These are phyloP conservation scores for Teratosphaeria epicoccoides DNA, from an alignment of 2,329 filamentous ascomycete genomes.

Conservation along the genomic window DNA sequence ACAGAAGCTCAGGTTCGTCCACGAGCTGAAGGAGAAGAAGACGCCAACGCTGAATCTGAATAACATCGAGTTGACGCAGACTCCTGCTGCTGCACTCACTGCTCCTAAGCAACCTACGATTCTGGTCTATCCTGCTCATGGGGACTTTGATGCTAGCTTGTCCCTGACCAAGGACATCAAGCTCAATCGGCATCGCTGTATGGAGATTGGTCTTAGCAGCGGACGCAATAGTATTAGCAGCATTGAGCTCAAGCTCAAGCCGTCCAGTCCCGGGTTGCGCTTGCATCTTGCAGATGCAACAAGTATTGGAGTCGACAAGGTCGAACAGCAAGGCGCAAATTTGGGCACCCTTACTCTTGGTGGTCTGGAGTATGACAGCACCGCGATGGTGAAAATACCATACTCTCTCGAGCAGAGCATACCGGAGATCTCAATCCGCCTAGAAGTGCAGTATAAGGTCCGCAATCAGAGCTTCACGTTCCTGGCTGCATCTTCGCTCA, in stretches of 20 bases:
- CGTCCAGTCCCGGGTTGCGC: slow-evolving; percentile 50
- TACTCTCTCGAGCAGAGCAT: slow-evolving; percentile 76
- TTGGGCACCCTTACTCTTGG: slow-evolving; percentile 14
- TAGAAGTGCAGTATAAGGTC: slow-evolving; percentile 38
- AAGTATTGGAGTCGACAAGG: slow-evolving; percentile 7
- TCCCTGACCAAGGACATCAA: slow-evolving; percentile 60
- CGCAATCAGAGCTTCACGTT: slow-evolving; percentile 31
- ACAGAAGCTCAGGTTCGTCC: slow-evolving; percentile 53
- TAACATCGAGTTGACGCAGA: slow-evolving; percentile 15
- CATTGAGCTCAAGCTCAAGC: slow-evolving; percentile 43
- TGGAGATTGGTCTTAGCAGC: slow-evolving; percentile 62
- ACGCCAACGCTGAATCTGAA: slow-evolving; percentile 40
- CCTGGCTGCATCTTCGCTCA: slow-evolving; percentile 51
- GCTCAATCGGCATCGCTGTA: slow-evolving; percentile 64
- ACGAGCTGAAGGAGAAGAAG: slow-evolving; percentile 48
- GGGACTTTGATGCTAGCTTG: slow-evolving; percentile 59
- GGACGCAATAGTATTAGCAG: slow-evolving; percentile 59
- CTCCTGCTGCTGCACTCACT: not conserved
- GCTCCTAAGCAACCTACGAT: slow-evolving; percentile 36
- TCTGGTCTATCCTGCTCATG: slow-evolving; percentile 60
- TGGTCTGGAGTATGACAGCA: slow-evolving; percentile 27
- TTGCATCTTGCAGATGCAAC: slow-evolving; percentile 43
- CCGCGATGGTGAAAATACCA: slow-evolving; percentile 56
- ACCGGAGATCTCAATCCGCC: slow-evolving; percentile 56
- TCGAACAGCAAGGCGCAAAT: slow-evolving; percentile 3